Evolutionary conservation across 805 yeast genomes (phyloP).

Genomic region (Jamesozyma piceae): DNA sequence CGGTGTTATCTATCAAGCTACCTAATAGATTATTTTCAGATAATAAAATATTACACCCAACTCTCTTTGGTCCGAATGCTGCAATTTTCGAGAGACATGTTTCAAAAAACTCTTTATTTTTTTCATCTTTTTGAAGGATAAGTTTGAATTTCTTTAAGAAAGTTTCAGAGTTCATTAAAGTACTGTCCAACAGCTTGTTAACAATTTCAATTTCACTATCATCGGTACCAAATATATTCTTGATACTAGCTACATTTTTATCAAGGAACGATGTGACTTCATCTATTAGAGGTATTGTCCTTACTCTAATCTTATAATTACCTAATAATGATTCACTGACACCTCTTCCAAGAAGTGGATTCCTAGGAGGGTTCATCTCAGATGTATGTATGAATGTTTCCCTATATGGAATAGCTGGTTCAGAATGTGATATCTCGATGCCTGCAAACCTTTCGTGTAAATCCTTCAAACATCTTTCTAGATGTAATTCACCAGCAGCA

Average conservation of each 20-base stretch:
- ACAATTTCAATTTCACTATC: conserved; percentile 8
- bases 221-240: conserved; percentile 16
- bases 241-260: conserved; percentile 38
- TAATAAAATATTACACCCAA: conserved; percentile 66
- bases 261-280: conserved; percentile 41
- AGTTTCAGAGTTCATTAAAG: conserved; percentile 9
- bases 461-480: conserved; percentile 90
- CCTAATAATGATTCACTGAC: conserved; percentile 43
- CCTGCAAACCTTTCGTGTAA: conserved; percentile 86
- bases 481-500: conserved; percentile 93
- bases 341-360: conserved; percentile 41
- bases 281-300: conserved; percentile 47
- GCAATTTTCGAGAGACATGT: conserved; percentile 36
- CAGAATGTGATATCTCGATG: conserved; percentile 73
- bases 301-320: conserved; percentile 34
- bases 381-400: conserved; percentile 59
- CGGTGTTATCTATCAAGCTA: conserved; percentile 24
- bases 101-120: conserved; percentile 23
- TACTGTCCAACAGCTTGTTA: conserved; percentile 1
- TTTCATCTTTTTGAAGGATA: conserved; percentile 22
- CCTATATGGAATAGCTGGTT: conserved; percentile 89
- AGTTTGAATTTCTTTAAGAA: conserved; percentile 31
- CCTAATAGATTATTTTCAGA: conserved; percentile 31
- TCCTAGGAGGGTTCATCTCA: conserved; percentile 44
- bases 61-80: conserved; percentile 67